Base-by-base conservation (phyloP, 2,329 filamentous ascomycete species). In the Pseudogymnoascus sp. region DNA sequence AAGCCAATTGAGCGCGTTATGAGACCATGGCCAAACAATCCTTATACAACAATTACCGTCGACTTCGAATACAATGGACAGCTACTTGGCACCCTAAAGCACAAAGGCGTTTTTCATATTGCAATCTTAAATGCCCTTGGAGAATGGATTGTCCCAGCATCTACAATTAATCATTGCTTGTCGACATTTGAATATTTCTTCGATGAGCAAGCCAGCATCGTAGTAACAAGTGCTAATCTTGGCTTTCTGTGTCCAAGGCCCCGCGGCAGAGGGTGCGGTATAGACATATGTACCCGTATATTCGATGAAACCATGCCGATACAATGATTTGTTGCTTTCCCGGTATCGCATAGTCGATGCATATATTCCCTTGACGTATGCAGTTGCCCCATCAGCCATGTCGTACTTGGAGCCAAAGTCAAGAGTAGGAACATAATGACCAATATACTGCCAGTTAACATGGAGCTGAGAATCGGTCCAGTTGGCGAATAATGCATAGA, bases 251-350 rank as follows among this genome's bases (percentile, higher is more conserved):
- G 65, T 74, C 79, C 79, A 82, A 0, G 78, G 77, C 0, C 77
- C 79, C 1, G 73, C 72, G 4, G 74, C 74, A 8, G 71, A 70
- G 3, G 71, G 60, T 0, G 82, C 76, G 0, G 81, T 83, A 67
- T 79, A 86, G 37, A 86, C 72, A 68, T 82, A 84, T 0, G 82
- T 83, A 7, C 76, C 75, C 33, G 75, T 73, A 60, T 75, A 79
- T 44, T 81, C 77, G 61, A 83, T 74, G 66, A 83, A 85, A 1
- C 82, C 83, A 7, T 83, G 76, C 82, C 82, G 85, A 73, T 84
- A 84, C 70, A 78, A 86, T 1, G 74, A 72, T 1, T 76, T 74
- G 28, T 76, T 79, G 33, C 77, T 80, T 59, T 77, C 67, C 5
- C 81, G 77, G 69, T 84, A 84, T 4, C 78, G 74, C 64, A 85